Base-by-base conservation (phyloP, 2,329 filamentous ascomycete species). In the Tolypocladium ophioglossoides region DNA sequence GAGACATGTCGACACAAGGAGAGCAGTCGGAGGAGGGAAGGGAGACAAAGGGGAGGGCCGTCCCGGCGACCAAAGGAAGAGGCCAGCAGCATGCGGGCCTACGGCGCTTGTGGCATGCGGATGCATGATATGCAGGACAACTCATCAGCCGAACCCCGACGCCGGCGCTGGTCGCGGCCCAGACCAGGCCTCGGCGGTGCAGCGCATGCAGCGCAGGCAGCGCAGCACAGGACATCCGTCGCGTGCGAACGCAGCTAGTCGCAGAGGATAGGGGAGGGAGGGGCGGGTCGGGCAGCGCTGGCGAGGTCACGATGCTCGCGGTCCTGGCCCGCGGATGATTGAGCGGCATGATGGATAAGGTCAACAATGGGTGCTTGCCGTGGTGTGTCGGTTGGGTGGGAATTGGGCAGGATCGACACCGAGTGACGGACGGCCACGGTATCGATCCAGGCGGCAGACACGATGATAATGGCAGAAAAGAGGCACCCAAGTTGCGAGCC, bases 101-200 rank as follows among this genome's bases (percentile, higher is more conserved):
- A 38, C 14, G 37, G 47, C 30, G 20, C 35, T 22, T n/a, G n/a
- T 55, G 55, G 40, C 50, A 54, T 54, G 54, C 44, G 41, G 48
- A 37, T 41, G 22, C n/a, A 52, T 20, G 41, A 22, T 34, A 57
- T 53, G 57, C 57, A 59, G 52, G 56, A 57, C 57, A 59, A 59
- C 56, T 54, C 57, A 59, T 59, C 57, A 44, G 37, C 35, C 34
- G 27, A 48, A 48, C 44, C 44, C 27, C 44, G 44, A 48, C 44
- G 12, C 27, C 44, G 44, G 44, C 44, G 18, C 20, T 50, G 37
- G 49, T 38, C 14, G 32, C 30, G 49, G 49, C 32, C 22, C 49
- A 50, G 37, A 16, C 49, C 49, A 51, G 34, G n/a, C 32, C 49
- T 5, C 10, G 10, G 32, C 27, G 16, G 10, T 20, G 44, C 27